Percentiles rank a stretch among this genome's conserved stretches.
These are phyloP conservation scores for Syzygium malaccense DNA, from an alignment of 441 rosid species.

Conservation along the genomic window DNA sequence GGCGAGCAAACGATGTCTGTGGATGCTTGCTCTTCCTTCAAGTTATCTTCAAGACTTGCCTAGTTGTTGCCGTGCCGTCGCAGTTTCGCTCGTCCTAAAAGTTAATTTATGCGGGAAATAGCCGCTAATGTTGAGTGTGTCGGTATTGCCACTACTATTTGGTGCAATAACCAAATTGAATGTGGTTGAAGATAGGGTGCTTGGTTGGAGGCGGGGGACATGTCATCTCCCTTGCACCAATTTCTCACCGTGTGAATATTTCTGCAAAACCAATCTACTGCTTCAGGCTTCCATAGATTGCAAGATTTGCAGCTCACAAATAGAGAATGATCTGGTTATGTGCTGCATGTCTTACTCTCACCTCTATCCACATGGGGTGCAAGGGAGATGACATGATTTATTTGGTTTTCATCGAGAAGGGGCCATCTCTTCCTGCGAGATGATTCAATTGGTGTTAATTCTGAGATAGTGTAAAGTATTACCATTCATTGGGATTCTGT, in stretches of 20 bases:
- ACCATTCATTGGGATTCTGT: background rate
- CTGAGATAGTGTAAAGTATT: background rate
- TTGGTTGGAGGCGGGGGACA: background rate
- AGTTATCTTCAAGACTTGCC: background rate
- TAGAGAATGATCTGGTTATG: background rate
- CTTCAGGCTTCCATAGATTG: background rate
- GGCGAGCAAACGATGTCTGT: background rate
- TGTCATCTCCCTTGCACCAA: background rate
- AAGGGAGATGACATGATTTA: background rate
- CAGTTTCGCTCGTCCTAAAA: background rate
- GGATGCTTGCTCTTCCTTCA: background rate
- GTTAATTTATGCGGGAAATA: background rate
- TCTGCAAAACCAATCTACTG: background rate
- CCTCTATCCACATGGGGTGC: background rate
- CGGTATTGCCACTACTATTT: background rate
- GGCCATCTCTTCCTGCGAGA: background rate
- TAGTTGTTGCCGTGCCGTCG: background rate
- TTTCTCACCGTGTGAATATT: background rate
- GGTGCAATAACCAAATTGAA: background rate
- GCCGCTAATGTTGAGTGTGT: background rate
- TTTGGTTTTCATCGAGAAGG: background rate
- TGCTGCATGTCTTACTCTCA: background rate
- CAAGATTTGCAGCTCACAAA: background rate
- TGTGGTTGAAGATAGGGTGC: background rate
- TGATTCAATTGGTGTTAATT: background rate